Conservation (phyloP, 2,329 filamentous ascomycete species). For the Clarireedia homoeocarpa region DNA sequence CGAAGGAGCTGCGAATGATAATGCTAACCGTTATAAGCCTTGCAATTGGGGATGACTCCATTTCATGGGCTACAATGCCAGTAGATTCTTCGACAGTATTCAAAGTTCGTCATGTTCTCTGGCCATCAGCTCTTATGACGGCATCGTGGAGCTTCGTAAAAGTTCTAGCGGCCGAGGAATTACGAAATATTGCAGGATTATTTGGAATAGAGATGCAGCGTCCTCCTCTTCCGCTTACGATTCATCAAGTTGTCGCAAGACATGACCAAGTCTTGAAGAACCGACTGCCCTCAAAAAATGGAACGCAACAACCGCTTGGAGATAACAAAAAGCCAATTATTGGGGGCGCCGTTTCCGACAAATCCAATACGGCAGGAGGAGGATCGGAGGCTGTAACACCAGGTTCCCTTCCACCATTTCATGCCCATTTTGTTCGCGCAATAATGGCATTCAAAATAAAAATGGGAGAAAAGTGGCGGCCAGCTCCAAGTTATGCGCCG, state of each 20-base stretch:
- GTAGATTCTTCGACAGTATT: slow-evolving; percentile 42
- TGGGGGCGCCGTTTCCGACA: not conserved
- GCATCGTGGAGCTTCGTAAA: slow-evolving; percentile 46
- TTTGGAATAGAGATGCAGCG: slow-evolving; percentile 36
- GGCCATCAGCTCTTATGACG: slow-evolving; percentile 43
- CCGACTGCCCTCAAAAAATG: slow-evolving; percentile 16
- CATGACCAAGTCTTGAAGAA: slow-evolving; percentile 1
- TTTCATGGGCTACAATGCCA: slow-evolving; percentile 40
- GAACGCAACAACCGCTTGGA: slow-evolving; percentile 9
- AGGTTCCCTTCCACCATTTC: slow-evolving; percentile 8
- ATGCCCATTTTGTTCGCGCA: slow-evolving; percentile 20
- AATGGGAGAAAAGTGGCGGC: slow-evolving; percentile 37
- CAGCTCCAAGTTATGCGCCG: slow-evolving; percentile 36
- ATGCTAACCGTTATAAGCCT: slow-evolving; percentile 34
- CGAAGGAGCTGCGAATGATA: not conserved
- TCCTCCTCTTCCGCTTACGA: slow-evolving; percentile 12
- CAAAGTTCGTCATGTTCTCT: slow-evolving; percentile 41
- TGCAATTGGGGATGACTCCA: slow-evolving; percentile 40
- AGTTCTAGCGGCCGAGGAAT: slow-evolving; percentile 38
- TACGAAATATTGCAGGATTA: slow-evolving; percentile 35
- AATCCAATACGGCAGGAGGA: not conserved
- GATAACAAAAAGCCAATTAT: slow-evolving; percentile 13
- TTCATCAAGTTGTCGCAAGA: slow-evolving; percentile 15
- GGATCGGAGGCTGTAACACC: not conserved
- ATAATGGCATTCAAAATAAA: slow-evolving; percentile 24